These are phyloP conservation scores for Echinochloa phyllopogon DNA, from an alignment of 176 grass and related monocot genomes.

Conservation along the genomic window DNA sequence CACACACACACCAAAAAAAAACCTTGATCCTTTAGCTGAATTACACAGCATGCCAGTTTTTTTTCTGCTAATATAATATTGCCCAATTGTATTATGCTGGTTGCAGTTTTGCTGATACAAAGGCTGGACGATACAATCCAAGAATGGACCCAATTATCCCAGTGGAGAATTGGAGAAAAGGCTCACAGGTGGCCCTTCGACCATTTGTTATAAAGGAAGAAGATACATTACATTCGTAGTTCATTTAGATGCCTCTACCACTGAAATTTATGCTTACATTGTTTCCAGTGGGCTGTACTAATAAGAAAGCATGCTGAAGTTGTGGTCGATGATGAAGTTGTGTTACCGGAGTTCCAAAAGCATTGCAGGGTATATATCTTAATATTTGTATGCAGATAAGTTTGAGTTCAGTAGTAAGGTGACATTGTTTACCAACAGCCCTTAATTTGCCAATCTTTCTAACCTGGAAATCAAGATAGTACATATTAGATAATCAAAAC, in stretches of 20 bases:
- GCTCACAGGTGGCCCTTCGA: slow-evolving; percentile 78
- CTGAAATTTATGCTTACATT: slow-evolving; percentile 25
- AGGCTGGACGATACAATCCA: slow-evolving; percentile 94
- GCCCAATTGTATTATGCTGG: slow-evolving; percentile 55
- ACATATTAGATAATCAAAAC: not conserved
- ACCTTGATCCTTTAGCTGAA: slow-evolving; percentile 9
- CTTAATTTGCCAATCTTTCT: slow-evolving; percentile 16
- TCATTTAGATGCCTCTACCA: slow-evolving; percentile 30
- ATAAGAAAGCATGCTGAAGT: slow-evolving; percentile 95
- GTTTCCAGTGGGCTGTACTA: slow-evolving; percentile 84
- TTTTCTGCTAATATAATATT: slow-evolving; percentile 25
- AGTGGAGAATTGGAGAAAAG: slow-evolving; percentile 94
- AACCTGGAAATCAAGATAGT: slow-evolving; percentile 25
- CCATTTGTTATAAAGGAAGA: slow-evolving; percentile 9
- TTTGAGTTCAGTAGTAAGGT: slow-evolving; percentile 19
- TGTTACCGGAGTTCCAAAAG: slow-evolving; percentile 78
- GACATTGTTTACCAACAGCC: slow-evolving; percentile 20
- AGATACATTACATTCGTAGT: not conserved
- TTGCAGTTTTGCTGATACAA: slow-evolving; percentile 98
- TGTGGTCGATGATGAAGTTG: slow-evolving; percentile 77
- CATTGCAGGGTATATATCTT: slow-evolving; percentile 81
- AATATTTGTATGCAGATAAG: slow-evolving; percentile 31
- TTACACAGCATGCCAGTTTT: slow-evolving; percentile 27
- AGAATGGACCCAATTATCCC: slow-evolving; percentile 91
- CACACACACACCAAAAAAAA: too few relatives aligned